Percentiles rank a stretch among this genome's conserved stretches.
Evolutionary conservation across 2,329 filamentous ascomycete species (phyloP).

Genomic region (Dactylellina leptospora): DNA sequence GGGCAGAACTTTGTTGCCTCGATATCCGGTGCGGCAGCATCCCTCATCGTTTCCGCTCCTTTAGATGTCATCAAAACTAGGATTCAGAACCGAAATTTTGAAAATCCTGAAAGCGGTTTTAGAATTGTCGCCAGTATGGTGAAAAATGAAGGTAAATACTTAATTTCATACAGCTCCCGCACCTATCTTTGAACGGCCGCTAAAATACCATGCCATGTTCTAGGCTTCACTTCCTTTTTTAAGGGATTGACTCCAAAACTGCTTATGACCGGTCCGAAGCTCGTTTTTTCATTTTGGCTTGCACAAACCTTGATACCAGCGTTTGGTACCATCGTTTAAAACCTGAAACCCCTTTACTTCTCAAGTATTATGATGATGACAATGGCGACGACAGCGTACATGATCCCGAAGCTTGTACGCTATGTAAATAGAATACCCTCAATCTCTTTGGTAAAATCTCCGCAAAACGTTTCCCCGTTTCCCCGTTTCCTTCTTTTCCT

Average conservation of each 20-base stretch:
- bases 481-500: not conserved
- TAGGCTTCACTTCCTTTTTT: constrained; percentile 78
- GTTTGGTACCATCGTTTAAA: constrained; percentile 68
- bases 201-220: constrained; percentile 2
- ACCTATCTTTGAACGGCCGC: not conserved
- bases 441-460: constrained; percentile 10
- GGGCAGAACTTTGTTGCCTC: constrained; percentile 97
- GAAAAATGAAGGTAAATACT: constrained; percentile 76
- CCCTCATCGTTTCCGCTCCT: constrained; percentile 93
- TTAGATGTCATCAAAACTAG: constrained; percentile 98
- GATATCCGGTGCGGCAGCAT: constrained; percentile 91
- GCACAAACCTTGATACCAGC: constrained; percentile 97
- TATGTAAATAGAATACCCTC: constrained; percentile 30
- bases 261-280: constrained; percentile 97
- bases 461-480: not conserved
- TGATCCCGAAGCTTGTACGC: not conserved
- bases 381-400: not conserved
- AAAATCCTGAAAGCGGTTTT: constrained; percentile 94
- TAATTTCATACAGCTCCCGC: too few species aligned
- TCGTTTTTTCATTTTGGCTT: constrained; percentile 99
- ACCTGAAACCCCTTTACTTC: too few species aligned
- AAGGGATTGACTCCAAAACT: constrained; percentile 97
- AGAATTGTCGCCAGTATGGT: constrained; percentile 92
- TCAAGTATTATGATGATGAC: not conserved
- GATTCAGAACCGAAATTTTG: constrained; percentile 98